Conservation (phyloP, 305 asterid genomes). For the Lippia alba region DNA sequence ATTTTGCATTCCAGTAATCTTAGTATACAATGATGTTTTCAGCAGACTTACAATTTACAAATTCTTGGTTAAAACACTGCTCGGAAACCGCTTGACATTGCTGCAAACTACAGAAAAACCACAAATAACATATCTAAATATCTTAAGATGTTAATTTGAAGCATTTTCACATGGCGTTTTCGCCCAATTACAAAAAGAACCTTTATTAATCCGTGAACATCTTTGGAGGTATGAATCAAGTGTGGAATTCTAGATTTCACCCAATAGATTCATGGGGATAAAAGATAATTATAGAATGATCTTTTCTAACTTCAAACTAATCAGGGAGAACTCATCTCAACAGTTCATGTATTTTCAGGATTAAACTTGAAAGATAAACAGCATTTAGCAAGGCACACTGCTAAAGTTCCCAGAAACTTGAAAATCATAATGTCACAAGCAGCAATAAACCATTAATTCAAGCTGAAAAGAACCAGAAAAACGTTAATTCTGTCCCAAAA, state of each 20-base stretch:
- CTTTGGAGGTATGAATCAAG: constrained; percentile 1
- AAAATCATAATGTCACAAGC: not conserved
- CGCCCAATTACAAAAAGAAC: not conserved
- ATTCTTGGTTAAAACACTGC: not conserved
- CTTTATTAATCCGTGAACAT: not conserved
- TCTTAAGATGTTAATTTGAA: not conserved
- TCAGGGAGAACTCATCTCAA: not conserved
- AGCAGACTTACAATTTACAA: constrained; percentile 5
- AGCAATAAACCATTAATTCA: not conserved
- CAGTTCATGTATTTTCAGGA: not conserved
- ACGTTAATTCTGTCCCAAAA: not conserved
- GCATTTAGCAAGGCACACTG: not conserved
- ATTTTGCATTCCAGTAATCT: constrained; percentile 1
- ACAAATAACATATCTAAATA: not conserved
- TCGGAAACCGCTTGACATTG: not conserved
- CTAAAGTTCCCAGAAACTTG: constrained; percentile 6
- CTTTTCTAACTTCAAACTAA: not conserved
- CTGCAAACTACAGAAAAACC: constrained; percentile 13
- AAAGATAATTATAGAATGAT: constrained; percentile 1
- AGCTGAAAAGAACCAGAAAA: no score
- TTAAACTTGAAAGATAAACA: constrained; percentile 8
- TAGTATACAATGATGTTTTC: not conserved
- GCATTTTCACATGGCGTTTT: not conserved
- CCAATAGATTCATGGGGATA: not conserved
- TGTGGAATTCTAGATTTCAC: not conserved